Evolutionary conservation across 1,139 yeast species (phyloP), one percentile per base, ranked within the genome.

Genomic region (Kodamaea alishanica): DNA sequence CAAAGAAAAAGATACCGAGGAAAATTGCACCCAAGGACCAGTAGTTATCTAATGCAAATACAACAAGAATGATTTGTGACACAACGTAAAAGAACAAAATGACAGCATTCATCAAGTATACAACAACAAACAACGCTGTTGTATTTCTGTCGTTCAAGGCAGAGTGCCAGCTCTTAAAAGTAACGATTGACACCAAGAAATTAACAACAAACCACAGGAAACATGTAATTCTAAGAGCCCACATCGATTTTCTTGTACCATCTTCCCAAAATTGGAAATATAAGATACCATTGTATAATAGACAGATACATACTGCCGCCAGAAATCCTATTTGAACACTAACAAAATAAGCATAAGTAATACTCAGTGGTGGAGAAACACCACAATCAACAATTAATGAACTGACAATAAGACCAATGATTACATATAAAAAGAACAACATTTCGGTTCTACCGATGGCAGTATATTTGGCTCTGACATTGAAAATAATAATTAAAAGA

Each of bases 211-310:
- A 87, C 54, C 83, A 79, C 1, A 61, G 54, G 5, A 67, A 41
- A 10, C 83, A 67, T 2, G 75, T 54, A 6, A 69, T 41, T 47
- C 88, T 67, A 37, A 85, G 63, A 2, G 70, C 57, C 64, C 79
- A 65, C 70, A 86, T 73, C 2, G 95, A 80, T 44, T 58, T 67
- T 26, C 63, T 58, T 1, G 95, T 82, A 6, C 97, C 97, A 60
- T 92, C 97, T 62, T 89, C 97, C 94, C 96, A 90, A 38, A 88
- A 65, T 58, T 89, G 94, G 61, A 87, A 88, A 30, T 92, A 89
- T 24, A 89, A 61, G 6, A 92, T 56, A 6, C 97, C 97, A 49
- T 84, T 83, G 43, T 79, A 70, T 55, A 86, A 64, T 42, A 90
- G 62, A 34, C 84, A 64, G 66, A 82, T 71, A 54, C 94, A 84